Percentiles rank a stretch among this genome's conserved stretches.
Evolutionary conservation across 257 asterid genomes (phyloP).

Genomic region (Handroanthus guayacan): DNA sequence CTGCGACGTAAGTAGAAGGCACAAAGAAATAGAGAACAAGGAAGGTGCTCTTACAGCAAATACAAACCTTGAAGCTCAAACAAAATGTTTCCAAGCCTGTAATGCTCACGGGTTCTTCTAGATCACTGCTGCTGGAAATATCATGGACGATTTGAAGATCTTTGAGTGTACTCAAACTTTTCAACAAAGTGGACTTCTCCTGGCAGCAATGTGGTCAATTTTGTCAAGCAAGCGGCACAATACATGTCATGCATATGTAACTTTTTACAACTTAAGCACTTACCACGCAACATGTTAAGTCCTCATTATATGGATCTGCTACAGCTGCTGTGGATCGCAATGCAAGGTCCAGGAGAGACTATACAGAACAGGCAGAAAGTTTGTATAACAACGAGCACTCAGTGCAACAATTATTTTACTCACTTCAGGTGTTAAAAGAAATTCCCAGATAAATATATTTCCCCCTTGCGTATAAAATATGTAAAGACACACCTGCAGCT

Average conservation of each 20-base stretch:
- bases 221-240: conserved; percentile 37
- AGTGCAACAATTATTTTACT: conserved; percentile 9
- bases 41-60: conserved; percentile 14
- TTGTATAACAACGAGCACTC: conserved; percentile 12
- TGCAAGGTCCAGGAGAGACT: conserved; percentile 99
- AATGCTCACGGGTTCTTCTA: conserved; percentile 88
- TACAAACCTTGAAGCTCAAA: conserved; percentile 83
- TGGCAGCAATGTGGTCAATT: conserved; percentile 41
- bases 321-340: conserved; percentile 94
- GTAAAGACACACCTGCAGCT: conserved; percentile 77
- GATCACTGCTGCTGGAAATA: conserved; percentile 59
- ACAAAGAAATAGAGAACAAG: conserved; percentile 27
- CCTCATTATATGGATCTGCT: conserved; percentile 97
- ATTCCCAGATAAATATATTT: conserved; percentile 13
- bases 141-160: conserved; percentile 75
- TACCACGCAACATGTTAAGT: conserved; percentile 93
- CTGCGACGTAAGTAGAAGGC: conserved; percentile 19
- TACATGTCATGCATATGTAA: conserved; percentile 24
- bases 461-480: conserved; percentile 23
- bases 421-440: conserved; percentile 11
- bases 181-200: conserved; percentile 88
- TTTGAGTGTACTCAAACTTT: conserved; percentile 83
- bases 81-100: conserved; percentile 98
- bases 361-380: conserved; percentile 35
- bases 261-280: conserved; percentile 44